phyloP scores from a whole-genome alignment of 2,329 filamentous ascomycete species.

The Ilyonectria robusta region DNA sequence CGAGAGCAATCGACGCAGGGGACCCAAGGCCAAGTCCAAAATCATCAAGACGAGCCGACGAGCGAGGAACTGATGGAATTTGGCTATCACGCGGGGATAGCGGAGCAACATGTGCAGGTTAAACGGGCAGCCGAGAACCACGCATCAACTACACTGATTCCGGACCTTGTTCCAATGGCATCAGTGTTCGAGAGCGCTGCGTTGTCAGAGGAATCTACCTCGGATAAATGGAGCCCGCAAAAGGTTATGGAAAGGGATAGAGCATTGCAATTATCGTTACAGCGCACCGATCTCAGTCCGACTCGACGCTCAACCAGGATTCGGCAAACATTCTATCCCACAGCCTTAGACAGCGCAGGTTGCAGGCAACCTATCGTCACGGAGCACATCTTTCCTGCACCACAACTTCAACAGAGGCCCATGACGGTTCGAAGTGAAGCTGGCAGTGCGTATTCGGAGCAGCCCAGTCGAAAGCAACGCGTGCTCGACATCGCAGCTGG shows the following conservation, averaged over 20 bases:
- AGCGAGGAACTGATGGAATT: slow-evolving; percentile 58
- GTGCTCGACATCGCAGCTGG: slow-evolving; percentile 2
- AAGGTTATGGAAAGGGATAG: slow-evolving; percentile 35
- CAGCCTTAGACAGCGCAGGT: background rate
- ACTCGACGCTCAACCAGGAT: background rate
- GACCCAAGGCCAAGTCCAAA: background rate
- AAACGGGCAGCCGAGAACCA: background rate
- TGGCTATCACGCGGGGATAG: slow-evolving; percentile 26
- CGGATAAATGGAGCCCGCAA: slow-evolving; percentile 36
- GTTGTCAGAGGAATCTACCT: slow-evolving; percentile 21
- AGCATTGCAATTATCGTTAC: background rate
- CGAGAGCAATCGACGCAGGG: background rate
- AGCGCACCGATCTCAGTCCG: background rate
- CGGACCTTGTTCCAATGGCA: background rate
- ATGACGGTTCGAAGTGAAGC: background rate
- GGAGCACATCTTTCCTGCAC: slow-evolving; percentile 6
- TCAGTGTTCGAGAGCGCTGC: slow-evolving; percentile 3
- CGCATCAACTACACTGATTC: background rate
- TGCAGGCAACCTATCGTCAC: background rate
- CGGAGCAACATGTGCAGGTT: background rate
- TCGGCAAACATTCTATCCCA: slow-evolving; percentile 5
- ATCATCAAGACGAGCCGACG: slow-evolving; percentile 65
- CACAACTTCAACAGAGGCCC: background rate
- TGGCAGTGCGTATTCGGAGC: background rate
- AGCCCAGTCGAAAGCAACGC: slow-evolving; percentile 7